Percentiles rank a stretch among this genome's conserved stretches.
Evolutionary conservation across 768 basidiomycete species (phyloP).

Genomic region (Termitomyces sp.): DNA sequence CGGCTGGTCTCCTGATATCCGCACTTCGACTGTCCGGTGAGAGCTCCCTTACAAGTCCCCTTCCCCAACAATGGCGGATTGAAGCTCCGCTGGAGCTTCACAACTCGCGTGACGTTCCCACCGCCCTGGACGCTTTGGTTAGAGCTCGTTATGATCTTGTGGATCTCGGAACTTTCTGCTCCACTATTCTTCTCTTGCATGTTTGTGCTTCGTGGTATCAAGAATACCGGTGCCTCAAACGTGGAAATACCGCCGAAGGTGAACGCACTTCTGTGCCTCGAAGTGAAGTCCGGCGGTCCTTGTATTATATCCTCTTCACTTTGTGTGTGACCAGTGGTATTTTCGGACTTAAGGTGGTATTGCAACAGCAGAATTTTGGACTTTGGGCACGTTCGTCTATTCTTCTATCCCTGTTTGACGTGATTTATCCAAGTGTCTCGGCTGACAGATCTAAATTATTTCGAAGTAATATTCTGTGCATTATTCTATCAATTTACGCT

Average conservation of each 20-base stretch:
- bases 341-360: slow-evolving; percentile 41
- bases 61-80: slow-evolving; percentile 70
- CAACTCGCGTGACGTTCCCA: slow-evolving; percentile 31
- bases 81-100: slow-evolving; percentile 60
- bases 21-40: slow-evolving; percentile 30
- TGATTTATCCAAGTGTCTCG: background rate
- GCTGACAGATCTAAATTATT: slow-evolving; percentile 62
- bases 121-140: slow-evolving; percentile 48
- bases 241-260: slow-evolving; percentile 43
- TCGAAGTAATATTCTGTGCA: slow-evolving; percentile 68
- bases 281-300: slow-evolving; percentile 56
- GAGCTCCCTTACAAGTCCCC: slow-evolving; percentile 20
- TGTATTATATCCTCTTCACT: slow-evolving; percentile 63
- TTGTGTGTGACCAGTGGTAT: slow-evolving; percentile 44
- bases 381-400: slow-evolving; percentile 65
- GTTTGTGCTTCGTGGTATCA: slow-evolving; percentile 73
- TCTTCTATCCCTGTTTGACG: background rate
- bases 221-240: slow-evolving; percentile 46
- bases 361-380: slow-evolving; percentile 35
- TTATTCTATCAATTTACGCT: slow-evolving; percentile 89
- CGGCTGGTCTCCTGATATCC: slow-evolving; percentile 59
- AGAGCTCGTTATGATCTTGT: slow-evolving; percentile 72
- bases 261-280: slow-evolving; percentile 75
- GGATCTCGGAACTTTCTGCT: slow-evolving; percentile 75
- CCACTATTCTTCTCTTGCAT: slow-evolving; percentile 74